These are phyloP conservation scores for Apiospora koreana DNA, from an alignment of 2,329 filamentous ascomycete genomes.

Conservation along the genomic window DNA sequence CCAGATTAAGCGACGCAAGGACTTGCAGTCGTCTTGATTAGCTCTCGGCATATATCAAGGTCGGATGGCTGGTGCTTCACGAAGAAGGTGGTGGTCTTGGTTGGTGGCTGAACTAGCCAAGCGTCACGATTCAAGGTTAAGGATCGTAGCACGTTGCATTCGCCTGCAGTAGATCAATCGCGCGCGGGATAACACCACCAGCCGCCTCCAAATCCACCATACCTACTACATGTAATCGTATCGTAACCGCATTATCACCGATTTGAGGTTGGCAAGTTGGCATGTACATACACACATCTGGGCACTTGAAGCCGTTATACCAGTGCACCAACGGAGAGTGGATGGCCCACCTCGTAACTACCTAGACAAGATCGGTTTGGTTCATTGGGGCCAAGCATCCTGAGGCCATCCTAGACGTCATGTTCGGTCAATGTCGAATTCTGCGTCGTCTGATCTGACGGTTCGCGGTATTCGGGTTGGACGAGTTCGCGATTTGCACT, in stretches of 20 bases:
- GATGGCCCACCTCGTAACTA: not conserved
- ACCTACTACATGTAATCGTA: not conserved
- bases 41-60: constrained; percentile 4
- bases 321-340: not conserved
- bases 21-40: not conserved
- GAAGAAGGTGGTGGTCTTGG: not conserved
- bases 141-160: constrained; percentile 5
- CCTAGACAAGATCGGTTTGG: not conserved
- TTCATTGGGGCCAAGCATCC: not conserved
- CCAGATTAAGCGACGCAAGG: not conserved
- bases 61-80: not conserved
- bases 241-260: not conserved
- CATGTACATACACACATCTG: not conserved
- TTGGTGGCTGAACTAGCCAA: constrained; percentile 4
- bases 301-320: not conserved
- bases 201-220: not conserved
- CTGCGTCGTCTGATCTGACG: not conserved
- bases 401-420: constrained; percentile 3
- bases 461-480: not conserved
- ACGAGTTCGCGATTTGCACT: not conserved
- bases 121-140: not conserved
- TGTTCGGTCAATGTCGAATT: not conserved
- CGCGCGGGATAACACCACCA: not conserved
- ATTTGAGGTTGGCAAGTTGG: not conserved
- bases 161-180: not conserved